These are phyloP conservation scores for Macadamia tetraphylla DNA, from an alignment of 164 flowering plant species.

Conservation along the genomic window DNA sequence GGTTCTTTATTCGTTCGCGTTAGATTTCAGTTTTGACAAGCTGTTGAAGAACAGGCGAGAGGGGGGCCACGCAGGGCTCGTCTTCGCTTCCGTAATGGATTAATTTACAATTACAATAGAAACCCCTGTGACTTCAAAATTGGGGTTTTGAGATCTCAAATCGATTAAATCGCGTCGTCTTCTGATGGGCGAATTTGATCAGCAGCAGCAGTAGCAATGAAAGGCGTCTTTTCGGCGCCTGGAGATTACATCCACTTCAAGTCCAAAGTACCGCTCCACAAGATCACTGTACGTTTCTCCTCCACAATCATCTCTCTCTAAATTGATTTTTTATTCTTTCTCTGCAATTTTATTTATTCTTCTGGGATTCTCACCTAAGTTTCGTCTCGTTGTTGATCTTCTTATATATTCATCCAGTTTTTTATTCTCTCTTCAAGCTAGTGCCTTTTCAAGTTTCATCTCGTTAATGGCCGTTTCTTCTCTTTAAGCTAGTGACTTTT, in stretches of 20 bases:
- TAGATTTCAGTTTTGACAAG: background rate
- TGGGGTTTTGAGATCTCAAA: background rate
- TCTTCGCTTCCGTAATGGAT: background rate
- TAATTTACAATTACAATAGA: background rate
- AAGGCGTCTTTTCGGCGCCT: constrained; percentile 75
- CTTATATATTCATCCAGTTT: background rate
- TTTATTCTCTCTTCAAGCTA: background rate
- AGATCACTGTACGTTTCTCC: constrained; percentile 71
- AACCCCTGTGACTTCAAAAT: background rate
- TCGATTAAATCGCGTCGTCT: constrained; percentile 2
- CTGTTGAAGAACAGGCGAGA: background rate
- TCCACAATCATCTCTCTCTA: too few species aligned
- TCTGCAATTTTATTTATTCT: background rate
- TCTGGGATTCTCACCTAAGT: background rate
- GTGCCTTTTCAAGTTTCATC: background rate
- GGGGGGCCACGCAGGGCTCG: too few species aligned
- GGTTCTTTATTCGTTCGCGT: too few species aligned
- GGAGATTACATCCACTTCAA: constrained; percentile 97
- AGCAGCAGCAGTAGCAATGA: constrained; percentile 26
- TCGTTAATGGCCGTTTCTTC: too few species aligned
- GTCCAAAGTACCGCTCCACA: constrained; percentile 97
- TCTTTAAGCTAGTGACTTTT: too few species aligned
- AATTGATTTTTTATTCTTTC: too few species aligned
- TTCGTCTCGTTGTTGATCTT: constrained; percentile 5
- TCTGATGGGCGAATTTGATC: constrained; percentile 14